Evolutionary conservation across 108 stramenopile genomes (phyloP).

Genomic region (Aurantiochytrium sp.): DNA sequence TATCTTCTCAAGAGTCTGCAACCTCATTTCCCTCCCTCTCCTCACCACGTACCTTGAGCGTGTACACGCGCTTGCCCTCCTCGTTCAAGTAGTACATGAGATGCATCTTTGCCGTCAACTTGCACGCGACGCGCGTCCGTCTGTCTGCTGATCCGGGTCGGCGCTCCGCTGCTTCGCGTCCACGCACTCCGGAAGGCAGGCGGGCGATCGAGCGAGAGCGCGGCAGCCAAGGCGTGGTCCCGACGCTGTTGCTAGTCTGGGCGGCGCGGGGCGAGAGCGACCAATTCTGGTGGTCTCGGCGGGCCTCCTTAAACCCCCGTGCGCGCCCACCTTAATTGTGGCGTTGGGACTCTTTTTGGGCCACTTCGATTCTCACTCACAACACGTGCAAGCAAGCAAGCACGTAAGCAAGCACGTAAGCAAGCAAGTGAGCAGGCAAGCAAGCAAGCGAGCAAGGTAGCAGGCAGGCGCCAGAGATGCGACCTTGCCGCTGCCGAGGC

Average conservation of each 20-base stretch:
- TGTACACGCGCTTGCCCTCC: constrained; percentile 90
- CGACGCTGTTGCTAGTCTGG: too few species aligned
- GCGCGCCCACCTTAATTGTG: not conserved
- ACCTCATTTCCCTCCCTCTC: too few species aligned
- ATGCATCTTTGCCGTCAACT: constrained; percentile 63
- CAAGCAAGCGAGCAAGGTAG: too few species aligned
- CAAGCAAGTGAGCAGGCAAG: too few species aligned
- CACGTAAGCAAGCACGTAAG: not conserved
- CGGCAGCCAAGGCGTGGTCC: too few species aligned
- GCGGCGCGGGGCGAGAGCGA: too few species aligned
- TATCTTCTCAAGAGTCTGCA: too few species aligned
- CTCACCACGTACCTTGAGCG: constrained; percentile 72
- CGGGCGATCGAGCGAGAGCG: too few species aligned
- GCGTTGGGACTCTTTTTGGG: not conserved
- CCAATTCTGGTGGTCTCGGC: not conserved
- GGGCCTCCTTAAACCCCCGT: not conserved
- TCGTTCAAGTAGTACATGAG: constrained; percentile 92
- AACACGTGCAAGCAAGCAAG: not conserved
- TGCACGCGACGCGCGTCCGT: not conserved
- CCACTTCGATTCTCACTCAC: not conserved
- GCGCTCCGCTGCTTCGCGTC: too few species aligned
- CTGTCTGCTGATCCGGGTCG: not conserved
- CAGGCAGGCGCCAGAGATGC: too few species aligned
- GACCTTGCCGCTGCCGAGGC: too few species aligned
- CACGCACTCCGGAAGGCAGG: too few species aligned